phyloP scores from a whole-genome alignment of 83 land plant species.

The Thuja plicata region DNA sequence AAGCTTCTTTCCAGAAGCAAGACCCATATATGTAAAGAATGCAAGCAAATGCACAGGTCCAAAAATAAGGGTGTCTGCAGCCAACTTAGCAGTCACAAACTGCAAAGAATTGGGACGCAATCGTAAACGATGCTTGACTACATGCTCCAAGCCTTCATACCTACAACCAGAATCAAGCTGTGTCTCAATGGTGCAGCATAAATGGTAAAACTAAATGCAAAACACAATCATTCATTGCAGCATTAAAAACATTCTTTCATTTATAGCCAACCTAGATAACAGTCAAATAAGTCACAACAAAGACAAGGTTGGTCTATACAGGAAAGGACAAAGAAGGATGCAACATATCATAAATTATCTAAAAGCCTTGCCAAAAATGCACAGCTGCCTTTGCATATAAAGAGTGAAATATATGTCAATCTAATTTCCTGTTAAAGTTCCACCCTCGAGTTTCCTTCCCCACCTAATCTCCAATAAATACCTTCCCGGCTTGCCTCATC shows the following conservation, averaged over 20 bases:
- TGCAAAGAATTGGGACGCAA: slow-evolving; percentile 55
- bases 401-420: background rate
- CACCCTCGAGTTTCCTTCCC: background rate
- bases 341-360: background rate
- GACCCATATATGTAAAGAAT: slow-evolving; percentile 90
- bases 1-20: slow-evolving; percentile 66
- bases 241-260: background rate
- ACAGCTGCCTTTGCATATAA: background rate
- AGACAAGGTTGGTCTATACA: background rate
- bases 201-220: background rate
- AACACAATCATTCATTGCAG: background rate
- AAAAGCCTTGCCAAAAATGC: background rate
- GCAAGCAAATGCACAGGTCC: slow-evolving; percentile 89
- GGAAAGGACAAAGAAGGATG: background rate
- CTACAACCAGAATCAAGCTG: slow-evolving; percentile 30
- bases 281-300: background rate
- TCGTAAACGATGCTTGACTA: slow-evolving; percentile 43
- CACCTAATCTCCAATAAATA: background rate
- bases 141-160: slow-evolving; percentile 84
- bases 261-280: background rate
- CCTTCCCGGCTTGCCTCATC: background rate
- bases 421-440: background rate
- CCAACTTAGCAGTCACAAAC: slow-evolving; percentile 79
- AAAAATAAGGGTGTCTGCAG: slow-evolving; percentile 74
- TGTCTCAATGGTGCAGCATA: background rate